Percentiles rank a stretch among this genome's conserved stretches.
phyloP scores from a whole-genome alignment of 352 stramenopile species.

The Phytophthora colocasiae region DNA sequence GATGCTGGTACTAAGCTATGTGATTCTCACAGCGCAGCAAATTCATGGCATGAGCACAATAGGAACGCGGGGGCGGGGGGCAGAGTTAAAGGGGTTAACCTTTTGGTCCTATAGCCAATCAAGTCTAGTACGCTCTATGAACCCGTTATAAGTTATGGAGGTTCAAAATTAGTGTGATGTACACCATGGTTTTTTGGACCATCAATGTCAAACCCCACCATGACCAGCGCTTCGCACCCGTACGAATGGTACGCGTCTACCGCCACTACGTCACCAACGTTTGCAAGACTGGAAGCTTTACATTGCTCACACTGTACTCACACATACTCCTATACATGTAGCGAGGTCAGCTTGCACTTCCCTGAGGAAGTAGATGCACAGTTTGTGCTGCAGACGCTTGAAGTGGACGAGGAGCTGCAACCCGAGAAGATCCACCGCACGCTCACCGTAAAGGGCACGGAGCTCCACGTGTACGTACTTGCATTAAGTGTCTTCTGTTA shows the following conservation, averaged over 20 bases:
- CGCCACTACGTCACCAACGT: background rate
- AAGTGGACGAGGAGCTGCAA: constrained; percentile 89
- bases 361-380: constrained; percentile 67
- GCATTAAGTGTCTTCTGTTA: too few species aligned
- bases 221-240: constrained; percentile 57
- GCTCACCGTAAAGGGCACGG: constrained; percentile 61
- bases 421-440: constrained; percentile 86
- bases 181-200: too few species aligned
- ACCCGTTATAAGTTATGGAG: too few species aligned
- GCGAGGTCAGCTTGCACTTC: constrained; percentile 73
- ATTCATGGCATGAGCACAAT: too few species aligned
- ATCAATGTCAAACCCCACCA: background rate
- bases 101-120: too few species aligned
- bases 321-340: constrained; percentile 10
- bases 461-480: constrained; percentile 68
- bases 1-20: too few species aligned
- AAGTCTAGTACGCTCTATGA: too few species aligned
- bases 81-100: too few species aligned
- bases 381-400: constrained; percentile 80
- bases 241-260: constrained; percentile 72
- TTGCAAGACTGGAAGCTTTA: background rate
- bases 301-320: background rate
- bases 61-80: too few species aligned
- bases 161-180: too few species aligned
- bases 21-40: too few species aligned